Percentiles rank a stretch among this genome's conserved stretches.
These are phyloP conservation scores for Colletotrichum cordylinicola DNA, from an alignment of 2,329 filamentous ascomycete genomes.

Conservation along the genomic window DNA sequence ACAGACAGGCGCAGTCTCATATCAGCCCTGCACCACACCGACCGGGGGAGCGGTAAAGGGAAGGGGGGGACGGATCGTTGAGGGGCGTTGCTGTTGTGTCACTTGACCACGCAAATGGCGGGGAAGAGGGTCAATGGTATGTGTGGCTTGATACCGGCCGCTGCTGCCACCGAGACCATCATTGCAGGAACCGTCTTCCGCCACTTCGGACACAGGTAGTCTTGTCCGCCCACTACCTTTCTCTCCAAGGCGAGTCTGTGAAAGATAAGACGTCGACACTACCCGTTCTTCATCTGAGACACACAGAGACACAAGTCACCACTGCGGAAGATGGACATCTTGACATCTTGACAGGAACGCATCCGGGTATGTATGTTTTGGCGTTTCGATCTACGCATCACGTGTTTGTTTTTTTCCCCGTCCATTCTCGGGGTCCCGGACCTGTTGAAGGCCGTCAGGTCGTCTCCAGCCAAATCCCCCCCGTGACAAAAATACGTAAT, in stretches of 20 bases:
- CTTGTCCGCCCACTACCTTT: not conserved
- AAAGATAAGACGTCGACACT: not conserved
- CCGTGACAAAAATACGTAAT: not conserved
- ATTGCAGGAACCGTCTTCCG: not conserved
- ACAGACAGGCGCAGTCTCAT: not conserved
- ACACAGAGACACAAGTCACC: not conserved
- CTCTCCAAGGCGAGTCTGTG: not conserved
- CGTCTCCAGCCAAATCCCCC: not conserved
- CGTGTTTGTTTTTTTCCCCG: not conserved
- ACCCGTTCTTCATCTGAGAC: not conserved
- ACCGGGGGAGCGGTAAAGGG: not conserved
- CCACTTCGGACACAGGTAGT: not conserved
- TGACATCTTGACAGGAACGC: not conserved
- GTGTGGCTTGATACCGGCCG: not conserved
- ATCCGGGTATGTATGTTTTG: not conserved
- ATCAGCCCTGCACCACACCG: not conserved
- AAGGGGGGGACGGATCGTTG: not conserved
- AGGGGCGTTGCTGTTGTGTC: not conserved
- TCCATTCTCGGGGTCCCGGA: not conserved
- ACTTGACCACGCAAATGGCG: constrained; percentile 10
- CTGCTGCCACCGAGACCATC: not conserved
- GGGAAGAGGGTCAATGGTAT: not conserved
- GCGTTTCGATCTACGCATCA: not conserved
- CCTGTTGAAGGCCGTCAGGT: constrained; percentile 21
- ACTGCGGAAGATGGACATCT: not conserved